These are phyloP conservation scores for Cinnamomum micranthum DNA, from an alignment of 164 flowering plant species.

Conservation along the genomic window DNA sequence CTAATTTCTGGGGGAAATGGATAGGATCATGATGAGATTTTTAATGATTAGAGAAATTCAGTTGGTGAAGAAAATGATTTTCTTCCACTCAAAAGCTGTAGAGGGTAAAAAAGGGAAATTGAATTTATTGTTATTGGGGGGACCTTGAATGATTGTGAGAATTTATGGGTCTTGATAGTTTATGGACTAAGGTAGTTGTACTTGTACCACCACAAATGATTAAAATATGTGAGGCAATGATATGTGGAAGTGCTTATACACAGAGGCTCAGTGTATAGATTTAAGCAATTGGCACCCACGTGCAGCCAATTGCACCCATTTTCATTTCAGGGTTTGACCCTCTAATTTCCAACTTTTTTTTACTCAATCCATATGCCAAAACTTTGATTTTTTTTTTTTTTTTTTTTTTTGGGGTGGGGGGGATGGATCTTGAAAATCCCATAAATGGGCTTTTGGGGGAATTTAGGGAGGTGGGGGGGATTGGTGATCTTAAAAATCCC, in stretches of 20 bases:
- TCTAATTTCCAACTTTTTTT: too few species aligned
- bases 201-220: not conserved
- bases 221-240: not conserved
- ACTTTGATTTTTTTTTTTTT: too few species aligned
- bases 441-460: too few species aligned
- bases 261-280: not conserved
- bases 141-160: not conserved
- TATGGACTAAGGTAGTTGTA: not conserved
- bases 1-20: not conserved
- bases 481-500: not conserved
- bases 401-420: not conserved
- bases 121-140: not conserved
- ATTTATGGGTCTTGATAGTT: not conserved
- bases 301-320: not conserved
- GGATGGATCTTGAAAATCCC: not conserved
- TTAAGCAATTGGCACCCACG: not conserved
- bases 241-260: not conserved
- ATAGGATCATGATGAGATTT: slow-evolving; percentile 12
- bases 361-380: not conserved
- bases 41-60: slow-evolving; percentile 29
- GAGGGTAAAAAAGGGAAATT: not conserved
- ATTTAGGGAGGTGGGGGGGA: not conserved
- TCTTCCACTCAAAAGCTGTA: not conserved
- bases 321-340: not conserved
- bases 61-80: slow-evolving; percentile 21